phyloP scores from a whole-genome alignment of 345 rosid species.

The Eucalyptus caleyi region DNA sequence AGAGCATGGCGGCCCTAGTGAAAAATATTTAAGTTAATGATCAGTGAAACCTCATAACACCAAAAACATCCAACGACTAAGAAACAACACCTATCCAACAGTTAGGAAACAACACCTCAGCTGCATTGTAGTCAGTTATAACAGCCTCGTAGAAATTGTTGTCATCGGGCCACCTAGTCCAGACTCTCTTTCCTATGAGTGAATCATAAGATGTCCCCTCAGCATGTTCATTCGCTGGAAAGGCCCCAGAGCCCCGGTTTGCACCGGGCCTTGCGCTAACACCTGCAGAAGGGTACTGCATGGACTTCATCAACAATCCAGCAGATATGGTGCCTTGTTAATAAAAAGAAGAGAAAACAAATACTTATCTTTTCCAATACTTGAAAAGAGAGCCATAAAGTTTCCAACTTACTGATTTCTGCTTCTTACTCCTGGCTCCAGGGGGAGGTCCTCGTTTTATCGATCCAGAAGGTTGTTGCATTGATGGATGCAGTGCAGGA shows the following conservation, averaged over 20 bases:
- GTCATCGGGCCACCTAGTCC: conserved; percentile 99
- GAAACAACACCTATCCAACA: background rate
- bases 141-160: conserved; percentile 86
- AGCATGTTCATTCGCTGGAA: conserved; percentile 54
- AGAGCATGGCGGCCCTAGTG: conserved; percentile 83
- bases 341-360: background rate
- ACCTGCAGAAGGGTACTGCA: conserved; percentile 66
- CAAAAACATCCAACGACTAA: background rate
- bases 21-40: background rate
- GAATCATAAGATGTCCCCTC: conserved; percentile 51
- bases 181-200: conserved; percentile 78
- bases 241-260: conserved; percentile 31
- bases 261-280: conserved; percentile 53
- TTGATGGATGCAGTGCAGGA: conserved; percentile 60
- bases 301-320: conserved; percentile 37
- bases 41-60: background rate
- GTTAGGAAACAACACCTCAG: conserved; percentile 33
- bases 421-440: conserved; percentile 71
- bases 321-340: conserved; percentile 1
- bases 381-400: background rate
- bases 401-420: conserved; percentile 61
- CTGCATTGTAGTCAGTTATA: conserved; percentile 65
- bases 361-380: background rate
- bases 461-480: conserved; percentile 75
- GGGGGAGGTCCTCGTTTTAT: conserved; percentile 66